Percentiles rank a stretch among this genome's conserved stretches.
Evolutionary conservation across 345 rosid genomes (phyloP).

Genomic region (Clarkia xantiana): DNA sequence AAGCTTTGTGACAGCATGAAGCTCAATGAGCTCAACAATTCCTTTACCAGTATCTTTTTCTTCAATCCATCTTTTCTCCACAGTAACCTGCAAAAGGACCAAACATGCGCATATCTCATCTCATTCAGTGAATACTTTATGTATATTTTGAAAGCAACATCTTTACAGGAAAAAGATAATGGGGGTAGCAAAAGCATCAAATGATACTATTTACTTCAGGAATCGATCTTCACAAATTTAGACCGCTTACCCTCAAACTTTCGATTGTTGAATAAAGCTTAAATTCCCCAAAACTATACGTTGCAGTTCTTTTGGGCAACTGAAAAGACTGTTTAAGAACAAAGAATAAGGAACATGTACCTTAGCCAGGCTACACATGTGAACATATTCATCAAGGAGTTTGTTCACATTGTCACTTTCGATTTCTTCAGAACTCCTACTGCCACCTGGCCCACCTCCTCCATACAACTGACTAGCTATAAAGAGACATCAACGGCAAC

Average conservation of each 20-base stretch:
- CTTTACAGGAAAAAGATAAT: too few species aligned
- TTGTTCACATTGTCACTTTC: conserved; percentile 12
- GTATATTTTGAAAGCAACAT: not conserved
- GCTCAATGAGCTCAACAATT: conserved; percentile 47
- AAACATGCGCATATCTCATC: not conserved
- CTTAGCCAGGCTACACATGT: conserved; percentile 14
- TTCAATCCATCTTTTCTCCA: conserved; percentile 27
- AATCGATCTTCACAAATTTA: too few species aligned
- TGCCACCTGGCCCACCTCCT: conserved; percentile 2
- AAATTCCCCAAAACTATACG: too few species aligned
- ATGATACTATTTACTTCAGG: too few species aligned
- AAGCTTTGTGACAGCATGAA: conserved; percentile 36
- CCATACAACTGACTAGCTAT: not conserved
- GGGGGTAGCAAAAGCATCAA: too few species aligned
- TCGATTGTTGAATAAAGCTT: too few species aligned
- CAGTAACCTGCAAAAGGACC: conserved; percentile 26
- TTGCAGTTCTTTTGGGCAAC: not conserved
- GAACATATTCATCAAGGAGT: conserved; percentile 21
- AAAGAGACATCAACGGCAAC: not conserved
- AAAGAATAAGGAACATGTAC: too few species aligned
- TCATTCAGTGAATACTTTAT: not conserved
- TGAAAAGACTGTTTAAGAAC: too few species aligned
- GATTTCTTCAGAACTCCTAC: conserved; percentile 5
- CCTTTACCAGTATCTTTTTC: conserved; percentile 45
- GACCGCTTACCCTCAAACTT: too few species aligned